phyloP scores from a whole-genome alignment of 805 yeast species.

The Metschnikowia kofuensis region DNA sequence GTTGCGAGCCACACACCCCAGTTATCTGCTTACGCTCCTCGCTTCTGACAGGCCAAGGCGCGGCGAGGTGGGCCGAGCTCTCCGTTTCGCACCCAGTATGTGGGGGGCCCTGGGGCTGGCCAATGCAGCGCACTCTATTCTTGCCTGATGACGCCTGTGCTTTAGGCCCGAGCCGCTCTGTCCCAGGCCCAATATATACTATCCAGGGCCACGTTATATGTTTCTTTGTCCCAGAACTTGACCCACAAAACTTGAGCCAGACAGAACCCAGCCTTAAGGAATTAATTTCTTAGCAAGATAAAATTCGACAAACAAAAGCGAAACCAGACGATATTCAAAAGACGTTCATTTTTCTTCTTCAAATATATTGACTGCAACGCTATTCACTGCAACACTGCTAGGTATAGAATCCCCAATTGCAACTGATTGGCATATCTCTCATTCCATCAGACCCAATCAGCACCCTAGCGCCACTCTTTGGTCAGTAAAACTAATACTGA shows the following conservation, averaged over 20 bases:
- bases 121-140: slow-evolving; percentile 8
- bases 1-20: background rate
- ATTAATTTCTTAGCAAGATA: too few relatives aligned
- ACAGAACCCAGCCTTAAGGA: background rate
- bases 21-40: background rate
- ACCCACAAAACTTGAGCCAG: background rate
- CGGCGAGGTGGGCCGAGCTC: slow-evolving; percentile 7
- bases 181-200: background rate
- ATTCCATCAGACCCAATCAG: too few relatives aligned
- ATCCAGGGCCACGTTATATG: background rate
- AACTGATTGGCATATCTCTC: too few relatives aligned
- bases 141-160: background rate
- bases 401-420: too few relatives aligned
- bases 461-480: too few relatives aligned
- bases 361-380: too few relatives aligned
- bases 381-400: too few relatives aligned
- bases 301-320: too few relatives aligned
- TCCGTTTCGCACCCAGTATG: slow-evolving; percentile 13
- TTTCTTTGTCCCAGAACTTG: too few relatives aligned
- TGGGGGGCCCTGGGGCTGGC: slow-evolving; percentile 3
- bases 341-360: too few relatives aligned
- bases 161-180: background rate
- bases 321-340: too few relatives aligned
- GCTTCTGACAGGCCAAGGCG: slow-evolving; percentile 15
- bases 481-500: too few relatives aligned